Evolutionary conservation across 306 rosid species (phyloP).

Genomic region (Sindora glabra): DNA sequence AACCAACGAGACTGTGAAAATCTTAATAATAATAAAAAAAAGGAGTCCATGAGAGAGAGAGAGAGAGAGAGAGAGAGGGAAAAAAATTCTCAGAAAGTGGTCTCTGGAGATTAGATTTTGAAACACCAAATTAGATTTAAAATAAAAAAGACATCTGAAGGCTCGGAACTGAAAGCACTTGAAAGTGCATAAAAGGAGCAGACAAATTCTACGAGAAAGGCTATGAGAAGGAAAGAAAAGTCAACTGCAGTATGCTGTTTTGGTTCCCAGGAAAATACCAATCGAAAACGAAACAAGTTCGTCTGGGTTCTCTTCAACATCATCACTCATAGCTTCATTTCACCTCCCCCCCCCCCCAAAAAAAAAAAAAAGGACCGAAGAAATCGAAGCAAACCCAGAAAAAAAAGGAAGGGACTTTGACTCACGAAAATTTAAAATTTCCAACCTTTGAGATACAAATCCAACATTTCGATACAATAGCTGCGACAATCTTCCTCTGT

Average conservation of each 20-base stretch:
- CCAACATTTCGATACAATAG: too few species aligned
- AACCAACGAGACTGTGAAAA: background rate
- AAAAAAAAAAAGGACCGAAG: too few species aligned
- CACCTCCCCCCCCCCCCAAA: too few species aligned
- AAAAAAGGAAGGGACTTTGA: background rate
- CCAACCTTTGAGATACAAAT: constrained; percentile 3
- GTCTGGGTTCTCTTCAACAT: too few species aligned
- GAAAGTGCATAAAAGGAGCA: too few species aligned
- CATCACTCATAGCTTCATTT: too few species aligned
- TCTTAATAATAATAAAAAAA: background rate
- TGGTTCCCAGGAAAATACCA: background rate
- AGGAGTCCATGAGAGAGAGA: constrained; percentile 19
- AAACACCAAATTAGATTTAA: constrained; percentile 3
- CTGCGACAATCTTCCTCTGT: constrained; percentile 3
- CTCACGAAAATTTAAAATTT: background rate
- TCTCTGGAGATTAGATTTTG: constrained; percentile 5
- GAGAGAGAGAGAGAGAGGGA: too few species aligned
- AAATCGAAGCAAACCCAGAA: background rate
- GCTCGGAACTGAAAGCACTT: too few species aligned
- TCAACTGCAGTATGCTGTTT: constrained; percentile 17
- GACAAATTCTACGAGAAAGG: background rate
- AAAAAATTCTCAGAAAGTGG: constrained; percentile 20
- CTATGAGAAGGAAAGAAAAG: too few species aligned
- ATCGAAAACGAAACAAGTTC: background rate
- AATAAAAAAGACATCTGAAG: too few species aligned